Evolutionary conservation across 176 grass and related monocot genomes (phyloP).

Genomic region (Saccharum spontaneum): DNA sequence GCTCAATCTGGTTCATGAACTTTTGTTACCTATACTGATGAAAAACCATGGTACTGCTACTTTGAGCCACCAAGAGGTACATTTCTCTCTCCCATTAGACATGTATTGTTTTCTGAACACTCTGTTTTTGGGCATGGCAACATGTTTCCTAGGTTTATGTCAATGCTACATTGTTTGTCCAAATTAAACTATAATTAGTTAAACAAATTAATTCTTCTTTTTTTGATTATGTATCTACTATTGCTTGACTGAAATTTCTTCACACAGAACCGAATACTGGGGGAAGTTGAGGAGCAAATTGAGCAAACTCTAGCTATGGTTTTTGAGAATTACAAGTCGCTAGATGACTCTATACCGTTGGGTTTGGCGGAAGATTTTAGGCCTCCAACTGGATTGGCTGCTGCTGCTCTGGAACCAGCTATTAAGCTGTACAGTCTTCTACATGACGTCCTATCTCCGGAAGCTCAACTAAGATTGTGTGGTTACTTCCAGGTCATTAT

Average conservation of each 20-base stretch:
- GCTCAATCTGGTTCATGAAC: constrained; percentile 78
- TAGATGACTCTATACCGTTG: constrained; percentile 75
- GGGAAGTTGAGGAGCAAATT: constrained; percentile 89
- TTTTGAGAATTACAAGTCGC: constrained; percentile 97
- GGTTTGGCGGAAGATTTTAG: constrained; percentile 83
- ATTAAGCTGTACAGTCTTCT: constrained; percentile 96
- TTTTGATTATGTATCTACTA: constrained; percentile 19
- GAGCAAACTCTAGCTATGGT: constrained; percentile 81
- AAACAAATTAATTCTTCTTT: constrained; percentile 1
- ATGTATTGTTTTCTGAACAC: background rate
- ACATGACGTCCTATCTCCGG: constrained; percentile 88
- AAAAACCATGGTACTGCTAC: constrained; percentile 60
- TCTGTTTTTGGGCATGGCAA: background rate
- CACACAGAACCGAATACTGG: constrained; percentile 85
- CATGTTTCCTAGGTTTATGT: constrained; percentile 12
- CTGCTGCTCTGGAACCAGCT: constrained; percentile 73
- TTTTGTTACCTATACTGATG: constrained; percentile 89
- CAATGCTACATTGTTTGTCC: background rate
- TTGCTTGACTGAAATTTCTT: constrained; percentile 20
- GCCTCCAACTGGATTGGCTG: constrained; percentile 73
- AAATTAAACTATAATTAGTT: constrained; percentile 25
- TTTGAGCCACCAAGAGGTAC: constrained; percentile 96
- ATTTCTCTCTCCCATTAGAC: constrained; percentile 11
- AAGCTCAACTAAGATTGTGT: constrained; percentile 90
- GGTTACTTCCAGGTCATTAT: constrained; percentile 90